Evolutionary conservation across 1,139 yeast genomes (phyloP).

Genomic region (Meyerozyma athensensis): DNA sequence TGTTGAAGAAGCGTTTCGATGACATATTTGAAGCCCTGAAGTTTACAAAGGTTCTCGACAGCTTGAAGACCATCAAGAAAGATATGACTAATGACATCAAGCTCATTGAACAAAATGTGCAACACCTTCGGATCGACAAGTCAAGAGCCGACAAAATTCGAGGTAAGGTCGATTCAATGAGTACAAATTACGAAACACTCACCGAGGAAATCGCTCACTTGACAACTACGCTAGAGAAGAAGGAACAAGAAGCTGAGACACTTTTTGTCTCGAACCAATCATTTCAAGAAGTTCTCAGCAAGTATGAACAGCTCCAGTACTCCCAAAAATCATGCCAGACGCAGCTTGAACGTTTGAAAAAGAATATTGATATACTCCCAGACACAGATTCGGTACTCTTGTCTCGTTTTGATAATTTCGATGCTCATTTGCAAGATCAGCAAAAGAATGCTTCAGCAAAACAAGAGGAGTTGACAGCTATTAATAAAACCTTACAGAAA

Average conservation of each 20-base stretch:
- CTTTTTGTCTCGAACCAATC: conserved; percentile 77
- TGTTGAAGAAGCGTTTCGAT: conserved; percentile 85
- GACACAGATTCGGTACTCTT: conserved; percentile 50
- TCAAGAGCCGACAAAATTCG: conserved; percentile 63
- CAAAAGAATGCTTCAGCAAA: conserved; percentile 20
- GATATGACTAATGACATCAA: conserved; percentile 74
- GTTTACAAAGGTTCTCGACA: conserved; percentile 86
- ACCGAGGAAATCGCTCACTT: conserved; percentile 47
- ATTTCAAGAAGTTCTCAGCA: conserved; percentile 68
- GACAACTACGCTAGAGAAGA: conserved; percentile 44
- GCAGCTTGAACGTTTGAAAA: conserved; percentile 45
- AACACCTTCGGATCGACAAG: conserved; percentile 68
- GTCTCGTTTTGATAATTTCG: conserved; percentile 50
- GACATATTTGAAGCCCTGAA: conserved; percentile 95
- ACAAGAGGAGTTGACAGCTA: conserved; percentile 14
- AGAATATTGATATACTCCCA: conserved; percentile 42
- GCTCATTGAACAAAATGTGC: conserved; percentile 70
- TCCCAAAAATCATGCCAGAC: conserved; percentile 40
- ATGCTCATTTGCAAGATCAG: conserved; percentile 37
- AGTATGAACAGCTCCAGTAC: conserved; percentile 53
- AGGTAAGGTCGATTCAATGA: conserved; percentile 42
- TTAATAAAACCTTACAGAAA: conserved; percentile 13
- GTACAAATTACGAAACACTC: conserved; percentile 39
- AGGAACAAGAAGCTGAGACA: conserved; percentile 55
- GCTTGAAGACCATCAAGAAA: conserved; percentile 68